Conservation (phyloP, 768 basidiomycete genomes). For the Phanerochaete carnosa region DNA sequence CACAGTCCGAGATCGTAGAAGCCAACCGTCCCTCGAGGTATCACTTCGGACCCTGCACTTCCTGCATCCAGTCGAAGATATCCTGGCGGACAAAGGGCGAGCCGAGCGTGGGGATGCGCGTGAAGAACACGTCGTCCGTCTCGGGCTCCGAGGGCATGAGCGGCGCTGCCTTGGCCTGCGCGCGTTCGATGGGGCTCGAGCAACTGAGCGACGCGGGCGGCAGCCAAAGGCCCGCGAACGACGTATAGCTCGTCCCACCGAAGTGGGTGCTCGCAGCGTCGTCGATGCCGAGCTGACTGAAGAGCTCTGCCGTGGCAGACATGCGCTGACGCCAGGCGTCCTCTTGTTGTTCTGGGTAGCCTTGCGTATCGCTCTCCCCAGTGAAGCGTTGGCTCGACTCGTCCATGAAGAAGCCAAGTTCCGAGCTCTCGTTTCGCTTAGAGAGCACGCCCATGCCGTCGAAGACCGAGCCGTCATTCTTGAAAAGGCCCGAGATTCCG, state of each 20-base stretch:
- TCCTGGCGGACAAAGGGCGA: not conserved
- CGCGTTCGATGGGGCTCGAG: not conserved
- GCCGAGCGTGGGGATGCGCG: conserved; percentile 4
- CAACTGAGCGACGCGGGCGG: not conserved
- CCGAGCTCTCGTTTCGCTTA: not conserved
- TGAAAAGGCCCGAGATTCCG: conserved; percentile 7
- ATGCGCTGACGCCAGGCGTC: conserved; percentile 4
- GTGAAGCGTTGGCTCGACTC: not conserved
- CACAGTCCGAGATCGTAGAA: no score
- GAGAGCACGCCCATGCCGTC: conserved; percentile 6
- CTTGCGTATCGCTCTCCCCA: not conserved
- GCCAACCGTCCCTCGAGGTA: no score
- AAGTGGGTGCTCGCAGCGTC: no score
- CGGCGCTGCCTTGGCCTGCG: not conserved
- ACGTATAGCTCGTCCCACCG: not conserved
- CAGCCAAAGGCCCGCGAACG: not conserved
- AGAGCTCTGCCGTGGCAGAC: not conserved
- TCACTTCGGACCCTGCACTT: not conserved
- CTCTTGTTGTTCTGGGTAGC: conserved; percentile 4
- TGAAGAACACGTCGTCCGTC: conserved; percentile 13
- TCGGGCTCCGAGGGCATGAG: conserved; percentile 3
- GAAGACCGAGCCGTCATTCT: conserved; percentile 1
- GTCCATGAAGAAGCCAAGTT: conserved; percentile 5
- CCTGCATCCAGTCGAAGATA: not conserved
- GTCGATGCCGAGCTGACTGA: not conserved